Evolutionary conservation across 2,329 filamentous ascomycete species (phyloP).

Genomic region (Xylogone sp.): DNA sequence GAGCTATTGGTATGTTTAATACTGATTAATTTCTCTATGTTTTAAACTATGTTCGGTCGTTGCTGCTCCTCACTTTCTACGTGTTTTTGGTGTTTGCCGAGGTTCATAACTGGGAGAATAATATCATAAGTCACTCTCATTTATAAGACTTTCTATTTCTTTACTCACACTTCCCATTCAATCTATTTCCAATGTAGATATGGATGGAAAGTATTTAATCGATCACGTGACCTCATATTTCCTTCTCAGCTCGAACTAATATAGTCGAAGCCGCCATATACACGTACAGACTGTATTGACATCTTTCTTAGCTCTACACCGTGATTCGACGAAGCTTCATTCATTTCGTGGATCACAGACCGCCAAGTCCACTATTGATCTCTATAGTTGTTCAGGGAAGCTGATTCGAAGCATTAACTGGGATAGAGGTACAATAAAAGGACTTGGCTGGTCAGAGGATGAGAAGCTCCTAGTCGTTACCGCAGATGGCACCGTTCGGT

Average conservation of each 20-base stretch:
- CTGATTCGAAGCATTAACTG: slow-evolving; percentile 82
- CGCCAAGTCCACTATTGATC: slow-evolving; percentile 80
- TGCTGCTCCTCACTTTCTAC: too few relatives aligned
- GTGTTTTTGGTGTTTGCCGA: neutral
- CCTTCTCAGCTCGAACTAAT: neutral
- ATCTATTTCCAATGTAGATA: too few relatives aligned
- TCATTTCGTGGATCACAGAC: slow-evolving; percentile 69
- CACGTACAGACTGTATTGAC: neutral
- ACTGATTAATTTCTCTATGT: neutral
- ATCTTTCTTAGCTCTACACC: slow-evolving; percentile 68
- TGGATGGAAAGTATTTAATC: too few relatives aligned
- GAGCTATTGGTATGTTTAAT: slow-evolving; percentile 72
- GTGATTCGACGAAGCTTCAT: slow-evolving; percentile 81
- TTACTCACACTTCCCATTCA: too few relatives aligned
- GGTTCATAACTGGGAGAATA: too few relatives aligned
- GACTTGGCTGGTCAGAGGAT: slow-evolving; percentile 93
- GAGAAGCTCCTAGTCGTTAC: slow-evolving; percentile 88
- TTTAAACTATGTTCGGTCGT: too few relatives aligned
- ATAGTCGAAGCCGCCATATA: neutral
- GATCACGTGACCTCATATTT: too few relatives aligned
- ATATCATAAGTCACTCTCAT: too few relatives aligned
- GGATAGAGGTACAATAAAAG: slow-evolving; percentile 85
- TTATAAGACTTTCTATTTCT: too few relatives aligned
- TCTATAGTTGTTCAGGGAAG: slow-evolving; percentile 91
- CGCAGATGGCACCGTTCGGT: slow-evolving; percentile 83